Conservation (phyloP, 2,329 filamentous ascomycete genomes). For the Paraconiothyrium brasiliense region DNA sequence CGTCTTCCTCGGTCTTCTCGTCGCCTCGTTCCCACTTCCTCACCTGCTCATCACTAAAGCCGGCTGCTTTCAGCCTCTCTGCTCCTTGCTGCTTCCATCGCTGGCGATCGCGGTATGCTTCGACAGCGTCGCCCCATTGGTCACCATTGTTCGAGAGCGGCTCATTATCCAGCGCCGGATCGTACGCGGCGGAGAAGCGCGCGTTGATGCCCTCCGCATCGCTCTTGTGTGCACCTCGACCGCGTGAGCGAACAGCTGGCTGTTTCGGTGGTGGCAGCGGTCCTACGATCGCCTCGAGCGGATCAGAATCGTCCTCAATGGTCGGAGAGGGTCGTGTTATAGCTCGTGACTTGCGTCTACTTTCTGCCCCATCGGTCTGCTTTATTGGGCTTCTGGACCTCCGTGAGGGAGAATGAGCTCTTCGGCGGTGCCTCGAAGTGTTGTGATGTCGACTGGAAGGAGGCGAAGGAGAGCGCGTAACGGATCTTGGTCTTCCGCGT, state of each 20-base stretch:
- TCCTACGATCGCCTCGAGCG: conserved; percentile 79
- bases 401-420: conserved; percentile 25
- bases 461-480: conserved; percentile 32
- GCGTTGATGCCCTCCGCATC: conserved; percentile 72
- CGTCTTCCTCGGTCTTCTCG: conserved; percentile 70
- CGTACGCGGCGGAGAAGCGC: conserved; percentile 76
- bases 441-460: conserved; percentile 22
- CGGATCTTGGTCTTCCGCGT: conserved; percentile 29
- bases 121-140: conserved; percentile 82
- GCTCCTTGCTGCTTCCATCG: conserved; percentile 80
- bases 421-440: conserved; percentile 21
- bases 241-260: conserved; percentile 51
- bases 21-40: conserved; percentile 73
- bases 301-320: conserved; percentile 67
- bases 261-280: conserved; percentile 67
- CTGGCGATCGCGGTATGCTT: conserved; percentile 80
- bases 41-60: conserved; percentile 80
- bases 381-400: conserved; percentile 5
- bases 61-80: conserved; percentile 77
- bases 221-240: conserved; percentile 44
- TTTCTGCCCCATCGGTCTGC: not conserved
- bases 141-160: conserved; percentile 61
- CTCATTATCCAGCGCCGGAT: conserved; percentile 67
- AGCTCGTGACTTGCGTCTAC: conserved; percentile 6
- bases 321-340: conserved; percentile 23